Percentiles rank a stretch among this genome's conserved stretches.
These are phyloP conservation scores for Apophysomyces elegans DNA, from an alignment of 371 early-diverging fungal genomes.

Conservation along the genomic window DNA sequence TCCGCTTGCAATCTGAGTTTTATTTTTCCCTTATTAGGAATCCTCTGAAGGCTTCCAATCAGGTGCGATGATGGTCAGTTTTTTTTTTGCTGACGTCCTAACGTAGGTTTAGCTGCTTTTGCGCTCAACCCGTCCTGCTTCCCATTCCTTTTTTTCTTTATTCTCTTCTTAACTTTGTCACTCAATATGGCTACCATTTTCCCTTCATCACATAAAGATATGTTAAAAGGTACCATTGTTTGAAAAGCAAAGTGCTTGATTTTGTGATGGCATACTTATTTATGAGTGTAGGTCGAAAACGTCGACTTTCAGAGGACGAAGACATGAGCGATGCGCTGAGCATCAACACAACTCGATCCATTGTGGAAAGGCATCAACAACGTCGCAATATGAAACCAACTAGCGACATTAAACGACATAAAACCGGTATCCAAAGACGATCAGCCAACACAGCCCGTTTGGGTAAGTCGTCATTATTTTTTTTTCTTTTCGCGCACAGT, in stretches of 20 bases:
- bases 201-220: constrained; percentile 13
- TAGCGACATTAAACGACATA: constrained; percentile 23
- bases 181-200: constrained; percentile 10
- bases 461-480: constrained; percentile 28
- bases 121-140: not conserved
- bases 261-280: not conserved
- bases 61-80: not conserved
- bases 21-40: too few relatives aligned
- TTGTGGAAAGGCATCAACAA: constrained; percentile 19
- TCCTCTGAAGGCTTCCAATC: not conserved
- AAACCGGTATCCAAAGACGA: constrained; percentile 31
- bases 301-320: constrained; percentile 53
- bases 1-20: too few relatives aligned
- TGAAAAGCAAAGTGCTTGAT: not conserved
- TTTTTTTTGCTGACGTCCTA: not conserved
- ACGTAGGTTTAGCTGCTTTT: not conserved
- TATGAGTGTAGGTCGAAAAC: constrained; percentile 38
- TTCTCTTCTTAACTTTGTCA: not conserved
- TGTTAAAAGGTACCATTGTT: constrained; percentile 16
- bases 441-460: constrained; percentile 32
- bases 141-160: constrained; percentile 3
- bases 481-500: constrained; percentile 2
- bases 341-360: constrained; percentile 9
- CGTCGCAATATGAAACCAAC: constrained; percentile 3
- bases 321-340: constrained; percentile 43